Base-by-base conservation (phyloP, 1,284 basidiomycete genomes). In the Malassezia globosa region DNA sequence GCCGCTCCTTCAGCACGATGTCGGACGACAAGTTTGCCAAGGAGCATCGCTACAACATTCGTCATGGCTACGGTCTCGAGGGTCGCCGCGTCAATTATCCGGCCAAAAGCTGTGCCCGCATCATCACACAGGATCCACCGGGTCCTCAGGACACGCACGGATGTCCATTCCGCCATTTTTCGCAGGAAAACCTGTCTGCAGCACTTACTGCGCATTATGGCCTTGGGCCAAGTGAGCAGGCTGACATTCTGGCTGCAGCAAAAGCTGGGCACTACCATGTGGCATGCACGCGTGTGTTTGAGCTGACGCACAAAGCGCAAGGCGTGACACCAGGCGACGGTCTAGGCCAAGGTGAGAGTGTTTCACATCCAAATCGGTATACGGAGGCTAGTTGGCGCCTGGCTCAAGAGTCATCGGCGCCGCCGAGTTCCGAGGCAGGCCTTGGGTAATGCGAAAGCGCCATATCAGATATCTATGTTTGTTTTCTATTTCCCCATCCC, bases 1-100 rank as follows among this genome's bases (percentile, higher is more conserved):
- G 87, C 46, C 83, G 83, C 61, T 83, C 84, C 26, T 96, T 94
- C 72, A 72, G 73, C 24, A 77, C 73, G 37, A 74, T 78, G 40
- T 82, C 82, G 19, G 90, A 96, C 59, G 89, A 97, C 75, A 85
- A 90, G 73, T 99, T 97, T 76, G 90, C 89, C 76, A 99, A 97
- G 72, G 87, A 95, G 69, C 85, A 96, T 77, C 83, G 82, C 62
- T 99, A 99, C 74, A 97, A 97, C 64, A 90, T 99, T 61, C 82
- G 92, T 33, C 94, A 97, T 73, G 83, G 82, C 7, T 99, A 85
- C 70, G 94, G 94, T 37, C 76, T 95, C 36, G 94, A 97, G 72
- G 94, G 94, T 7, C 85, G 84, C 67, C 80, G 92, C 34, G 84
- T 83, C 42, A 95, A 96, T 73, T 97, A 97, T 72, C 80, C 87